Base-by-base conservation (phyloP, 306 rosid species). In the Phaseolus lunatus region DNA sequence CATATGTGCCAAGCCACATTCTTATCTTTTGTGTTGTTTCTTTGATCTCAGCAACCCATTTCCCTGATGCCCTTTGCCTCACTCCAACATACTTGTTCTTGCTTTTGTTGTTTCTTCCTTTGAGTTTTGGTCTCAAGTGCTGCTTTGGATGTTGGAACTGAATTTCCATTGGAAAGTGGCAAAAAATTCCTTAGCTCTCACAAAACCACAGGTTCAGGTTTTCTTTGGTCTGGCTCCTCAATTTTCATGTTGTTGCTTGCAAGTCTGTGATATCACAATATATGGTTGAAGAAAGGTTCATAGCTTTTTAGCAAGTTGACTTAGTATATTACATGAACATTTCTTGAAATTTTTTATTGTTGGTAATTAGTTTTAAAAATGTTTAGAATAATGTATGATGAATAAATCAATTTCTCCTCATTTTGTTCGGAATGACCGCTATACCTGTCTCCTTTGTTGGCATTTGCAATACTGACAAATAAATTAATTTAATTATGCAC, bases 1-100 rank as follows among this genome's bases (percentile, higher is more conserved):
- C 92, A 73, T 85, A 93, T 12, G 98, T 93, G 47, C 98, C 98
- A 27, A 93, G 93, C 98, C 98, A 93, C 95, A 93, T 93, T 86
- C 98, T 90, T 50, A 93, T 89, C 81, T 89, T 91, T 27, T 89
- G 92, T 4, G 90, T 89, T 5, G 98, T 91, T 83, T 91, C 98
- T 79, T 93, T 91, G 78, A 93, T 93, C 83, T 93, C 98, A 12
- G 98, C 98, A 13, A 93, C 98, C 96, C 96, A 93, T 86, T 93
- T 87, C 22, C 98, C 98, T 15, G 98, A 93, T 23, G 98, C 92
- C 10, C 98, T 88, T 43, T 93, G 97, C 68, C 98, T 88, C 67
- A 93, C 97, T 7, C 98, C 98, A 24, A 93, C 85, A 80, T 91
- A 89, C 78, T 85, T 91, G 86, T 85, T 86, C 9, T 7, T 76